Conservation (phyloP, 1,139 yeast genomes). For the Groenewaldozyma sp. region DNA sequence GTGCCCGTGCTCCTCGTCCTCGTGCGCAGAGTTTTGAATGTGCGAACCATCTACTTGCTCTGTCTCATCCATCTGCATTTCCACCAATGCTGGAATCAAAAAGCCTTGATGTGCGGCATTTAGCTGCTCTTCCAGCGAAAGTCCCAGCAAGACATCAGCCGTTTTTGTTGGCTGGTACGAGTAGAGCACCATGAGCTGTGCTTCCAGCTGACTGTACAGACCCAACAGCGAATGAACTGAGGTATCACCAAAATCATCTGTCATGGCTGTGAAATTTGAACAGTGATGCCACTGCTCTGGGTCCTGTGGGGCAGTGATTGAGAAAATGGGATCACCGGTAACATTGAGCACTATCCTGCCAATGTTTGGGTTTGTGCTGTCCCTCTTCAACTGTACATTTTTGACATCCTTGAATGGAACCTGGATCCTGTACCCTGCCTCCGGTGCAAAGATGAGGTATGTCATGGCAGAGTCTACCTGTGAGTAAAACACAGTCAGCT, state of each 20-base stretch:
- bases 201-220: conserved; percentile 14
- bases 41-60: neutral
- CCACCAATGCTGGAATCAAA: neutral
- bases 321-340: conserved; percentile 19
- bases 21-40: neutral
- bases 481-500: conserved; percentile 20
- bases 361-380: conserved; percentile 7
- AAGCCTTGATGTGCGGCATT: neutral
- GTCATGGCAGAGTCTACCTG: conserved; percentile 18
- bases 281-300: conserved; percentile 20
- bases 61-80: neutral
- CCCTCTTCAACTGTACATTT: conserved; percentile 12
- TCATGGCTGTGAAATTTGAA: conserved; percentile 25
- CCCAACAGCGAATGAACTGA: conserved; percentile 23
- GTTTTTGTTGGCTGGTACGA: conserved; percentile 19
- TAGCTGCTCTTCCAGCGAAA: neutral
- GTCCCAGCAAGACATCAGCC: conserved; percentile 7
- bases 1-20: neutral
- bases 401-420: conserved; percentile 19
- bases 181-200: conserved; percentile 16
- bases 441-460: conserved; percentile 22
- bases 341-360: conserved; percentile 20
- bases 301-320: conserved; percentile 14
- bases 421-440: conserved; percentile 22
- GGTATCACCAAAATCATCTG: conserved; percentile 20